Percentiles rank a stretch among this genome's conserved stretches.
These are phyloP conservation scores for Diplodia sapinea DNA, from an alignment of 2,329 filamentous ascomycete species.

Conservation along the genomic window DNA sequence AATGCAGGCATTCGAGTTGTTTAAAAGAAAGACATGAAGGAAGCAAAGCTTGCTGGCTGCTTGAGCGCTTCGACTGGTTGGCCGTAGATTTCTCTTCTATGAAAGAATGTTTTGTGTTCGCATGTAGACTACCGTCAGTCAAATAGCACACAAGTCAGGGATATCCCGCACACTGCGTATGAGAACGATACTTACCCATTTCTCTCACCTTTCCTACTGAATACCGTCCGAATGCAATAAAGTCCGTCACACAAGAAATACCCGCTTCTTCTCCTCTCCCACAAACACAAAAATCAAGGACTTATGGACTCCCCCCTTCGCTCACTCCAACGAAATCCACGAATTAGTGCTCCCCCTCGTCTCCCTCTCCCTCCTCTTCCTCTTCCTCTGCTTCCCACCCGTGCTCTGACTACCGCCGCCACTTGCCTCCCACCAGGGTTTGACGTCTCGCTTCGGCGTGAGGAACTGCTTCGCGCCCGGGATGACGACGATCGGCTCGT, in stretches of 20 bases:
- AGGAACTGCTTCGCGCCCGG: constrained; percentile 8
- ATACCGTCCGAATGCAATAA: neutral
- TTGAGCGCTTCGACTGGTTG: neutral
- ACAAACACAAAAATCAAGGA: too few species aligned
- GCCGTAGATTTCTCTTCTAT: too few species aligned
- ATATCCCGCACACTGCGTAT: neutral
- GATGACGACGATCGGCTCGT: neutral
- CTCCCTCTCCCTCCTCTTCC: neutral
- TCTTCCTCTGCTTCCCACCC: neutral
- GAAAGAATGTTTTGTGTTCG: too few species aligned
- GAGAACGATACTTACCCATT: neutral
- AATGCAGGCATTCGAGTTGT: too few species aligned
- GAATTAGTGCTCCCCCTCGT: constrained; percentile 4
- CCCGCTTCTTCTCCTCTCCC: neutral
- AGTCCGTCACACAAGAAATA: neutral
- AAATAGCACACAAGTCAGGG: neutral
- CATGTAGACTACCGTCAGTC: neutral
- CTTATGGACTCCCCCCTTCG: too few species aligned
- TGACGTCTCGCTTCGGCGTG: constrained; percentile 10
- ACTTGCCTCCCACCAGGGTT: constrained; percentile 14
- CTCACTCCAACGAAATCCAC: constrained; percentile 2
- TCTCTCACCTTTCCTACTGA: neutral
- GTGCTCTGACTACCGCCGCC: neutral
- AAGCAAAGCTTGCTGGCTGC: neutral
- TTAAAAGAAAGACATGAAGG: neutral